These are phyloP conservation scores for Cercospora canescens DNA, from an alignment of 2,329 filamentous ascomycete genomes.

Conservation along the genomic window DNA sequence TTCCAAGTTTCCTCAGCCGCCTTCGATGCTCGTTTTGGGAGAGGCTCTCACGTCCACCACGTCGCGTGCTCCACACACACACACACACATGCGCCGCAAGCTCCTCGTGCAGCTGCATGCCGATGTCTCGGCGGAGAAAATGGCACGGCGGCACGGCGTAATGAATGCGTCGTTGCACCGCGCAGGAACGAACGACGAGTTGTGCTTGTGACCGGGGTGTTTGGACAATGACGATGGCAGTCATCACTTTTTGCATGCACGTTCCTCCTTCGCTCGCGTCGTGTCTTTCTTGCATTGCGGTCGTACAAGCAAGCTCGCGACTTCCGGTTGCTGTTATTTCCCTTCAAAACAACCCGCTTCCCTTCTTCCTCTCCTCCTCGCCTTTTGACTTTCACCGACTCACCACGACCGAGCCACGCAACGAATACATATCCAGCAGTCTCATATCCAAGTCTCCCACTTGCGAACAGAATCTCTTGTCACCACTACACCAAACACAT, in stretches of 20 bases:
- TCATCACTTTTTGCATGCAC: not conserved
- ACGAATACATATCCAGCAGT: not conserved
- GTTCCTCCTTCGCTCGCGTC: not conserved
- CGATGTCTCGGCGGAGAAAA: not conserved
- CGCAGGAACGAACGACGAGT: not conserved
- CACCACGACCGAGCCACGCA: not conserved
- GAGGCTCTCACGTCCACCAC: not conserved
- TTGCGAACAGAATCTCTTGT: not conserved
- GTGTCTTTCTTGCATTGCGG: not conserved
- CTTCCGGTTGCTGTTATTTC: not conserved
- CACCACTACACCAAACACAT: not conserved
- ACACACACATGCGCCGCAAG: not conserved
- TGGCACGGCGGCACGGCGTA: not conserved
- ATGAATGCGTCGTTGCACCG: not conserved
- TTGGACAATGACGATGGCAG: not conserved
- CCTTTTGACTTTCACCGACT: not conserved
- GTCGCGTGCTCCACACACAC: conserved; percentile 7
- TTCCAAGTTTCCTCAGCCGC: conserved; percentile 4
- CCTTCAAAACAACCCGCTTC: not conserved
- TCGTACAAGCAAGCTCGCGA: conserved; percentile 5
- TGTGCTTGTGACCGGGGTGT: conserved; percentile 2
- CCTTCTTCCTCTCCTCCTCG: not conserved
- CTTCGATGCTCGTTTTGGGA: not conserved
- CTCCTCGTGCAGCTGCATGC: not conserved
- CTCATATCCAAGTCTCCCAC: conserved; percentile 1